Conservation (phyloP, 495 filamentous ascomycete species). For the Extremus antarcticus region DNA sequence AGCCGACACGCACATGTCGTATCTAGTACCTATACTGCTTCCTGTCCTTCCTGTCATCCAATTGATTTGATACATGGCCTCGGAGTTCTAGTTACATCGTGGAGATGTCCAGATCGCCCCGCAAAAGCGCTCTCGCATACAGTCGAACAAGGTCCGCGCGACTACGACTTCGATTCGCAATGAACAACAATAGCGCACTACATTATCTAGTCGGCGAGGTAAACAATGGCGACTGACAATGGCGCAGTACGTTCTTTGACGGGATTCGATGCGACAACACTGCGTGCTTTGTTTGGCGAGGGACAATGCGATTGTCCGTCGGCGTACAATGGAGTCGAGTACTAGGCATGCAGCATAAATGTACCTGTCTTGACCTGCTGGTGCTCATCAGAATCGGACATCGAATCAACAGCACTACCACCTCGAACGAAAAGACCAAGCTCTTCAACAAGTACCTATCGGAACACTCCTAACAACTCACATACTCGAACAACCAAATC, state of each 20-base stretch:
- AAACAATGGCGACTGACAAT: background rate
- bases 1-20: too few relatives aligned
- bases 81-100: too few relatives aligned
- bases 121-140: too few relatives aligned
- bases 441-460: background rate
- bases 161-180: background rate
- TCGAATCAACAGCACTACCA: background rate
- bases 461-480: background rate
- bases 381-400: background rate
- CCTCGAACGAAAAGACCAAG: background rate
- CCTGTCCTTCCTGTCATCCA: too few relatives aligned
- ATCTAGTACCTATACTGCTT: too few relatives aligned
- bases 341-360: background rate
- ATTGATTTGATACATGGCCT: too few relatives aligned
- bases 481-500: background rate
- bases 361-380: background rate
- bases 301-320: background rate
- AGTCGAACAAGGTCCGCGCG: background rate
- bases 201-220: background rate
- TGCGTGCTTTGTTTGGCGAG: background rate
- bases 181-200: background rate
- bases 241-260: background rate
- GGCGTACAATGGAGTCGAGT: background rate
- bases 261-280: background rate
- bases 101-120: too few relatives aligned